Conservation (phyloP, 177 flowering plant species). For the Vitis hybrid region DNA sequence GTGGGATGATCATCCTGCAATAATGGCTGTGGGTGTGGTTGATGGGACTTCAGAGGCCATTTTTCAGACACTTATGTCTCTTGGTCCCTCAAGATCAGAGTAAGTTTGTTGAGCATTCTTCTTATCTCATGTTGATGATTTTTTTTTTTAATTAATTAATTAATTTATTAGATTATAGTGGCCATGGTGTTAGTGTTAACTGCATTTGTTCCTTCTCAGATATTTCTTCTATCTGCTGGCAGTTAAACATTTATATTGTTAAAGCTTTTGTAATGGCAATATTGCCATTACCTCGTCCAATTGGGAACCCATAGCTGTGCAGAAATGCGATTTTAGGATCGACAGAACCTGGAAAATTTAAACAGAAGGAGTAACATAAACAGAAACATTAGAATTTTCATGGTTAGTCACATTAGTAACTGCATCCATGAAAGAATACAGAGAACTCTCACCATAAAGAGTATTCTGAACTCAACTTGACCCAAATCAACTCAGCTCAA, state of each 20-base stretch:
- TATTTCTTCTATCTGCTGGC: background rate
- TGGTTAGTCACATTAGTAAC: too few species aligned
- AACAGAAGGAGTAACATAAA: background rate
- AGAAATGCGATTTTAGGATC: background rate
- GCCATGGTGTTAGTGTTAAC: background rate
- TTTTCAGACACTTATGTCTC: constrained; percentile 82
- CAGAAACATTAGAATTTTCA: background rate
- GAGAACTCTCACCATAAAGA: too few species aligned
- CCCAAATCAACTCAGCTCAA: too few species aligned
- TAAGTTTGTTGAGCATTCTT: constrained; percentile 30
- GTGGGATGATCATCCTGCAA: constrained; percentile 92
- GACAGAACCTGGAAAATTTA: background rate
- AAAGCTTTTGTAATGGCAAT: background rate
- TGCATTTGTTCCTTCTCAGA: background rate
- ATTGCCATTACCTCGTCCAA: background rate
- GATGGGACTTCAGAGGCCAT: constrained; percentile 84
- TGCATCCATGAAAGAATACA: too few species aligned
- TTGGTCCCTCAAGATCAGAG: constrained; percentile 91
- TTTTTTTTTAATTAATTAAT: too few species aligned
- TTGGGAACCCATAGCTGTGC: background rate
- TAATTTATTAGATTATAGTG: too few species aligned
- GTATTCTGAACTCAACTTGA: too few species aligned
- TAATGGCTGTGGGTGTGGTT: constrained; percentile 93
- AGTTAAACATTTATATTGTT: background rate
- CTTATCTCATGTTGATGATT: too few species aligned